phyloP scores from a whole-genome alignment of 805 yeast genomes.

The Zygoascus bituminiphila region DNA sequence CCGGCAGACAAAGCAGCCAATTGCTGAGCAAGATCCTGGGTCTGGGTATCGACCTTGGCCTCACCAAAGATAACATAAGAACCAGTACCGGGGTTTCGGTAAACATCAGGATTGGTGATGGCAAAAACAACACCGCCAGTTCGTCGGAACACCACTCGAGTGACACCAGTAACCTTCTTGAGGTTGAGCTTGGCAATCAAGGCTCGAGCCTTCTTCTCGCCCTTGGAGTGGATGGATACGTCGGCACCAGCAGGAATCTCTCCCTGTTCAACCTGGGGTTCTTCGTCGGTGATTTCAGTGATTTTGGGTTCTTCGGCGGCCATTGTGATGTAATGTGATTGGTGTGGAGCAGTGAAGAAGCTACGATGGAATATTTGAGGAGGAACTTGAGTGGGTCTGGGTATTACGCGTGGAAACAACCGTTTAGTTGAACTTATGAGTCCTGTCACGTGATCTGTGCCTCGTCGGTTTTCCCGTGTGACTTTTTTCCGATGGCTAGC shows the following conservation, averaged over 20 bases:
- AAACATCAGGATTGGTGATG: slow-evolving; percentile 90
- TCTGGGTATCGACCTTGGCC: slow-evolving; percentile 91
- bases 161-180: slow-evolving; percentile 83
- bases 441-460: too few species aligned
- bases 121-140: slow-evolving; percentile 87
- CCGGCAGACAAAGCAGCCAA: slow-evolving; percentile 57
- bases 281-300: slow-evolving; percentile 24
- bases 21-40: slow-evolving; percentile 75
- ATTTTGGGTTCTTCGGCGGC: slow-evolving; percentile 27
- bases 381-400: slow-evolving; percentile 3
- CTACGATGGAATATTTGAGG: neutral
- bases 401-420: neutral
- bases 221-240: slow-evolving; percentile 25
- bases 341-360: neutral
- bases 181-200: slow-evolving; percentile 79
- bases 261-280: slow-evolving; percentile 11
- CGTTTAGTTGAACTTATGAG: too few species aligned
- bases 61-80: slow-evolving; percentile 96
- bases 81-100: slow-evolving; percentile 82
- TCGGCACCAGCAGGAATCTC: slow-evolving; percentile 15
- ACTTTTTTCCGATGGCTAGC: too few species aligned
- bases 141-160: slow-evolving; percentile 93
- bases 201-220: slow-evolving; percentile 94
- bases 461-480: too few species aligned
- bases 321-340: slow-evolving; percentile 7